A percentile compares a stretch with the other conserved stretches of the same genome.
phyloP scores from a whole-genome alignment of 176 grass and related monocot genomes.

The Cenchrus fungigraminus region DNA sequence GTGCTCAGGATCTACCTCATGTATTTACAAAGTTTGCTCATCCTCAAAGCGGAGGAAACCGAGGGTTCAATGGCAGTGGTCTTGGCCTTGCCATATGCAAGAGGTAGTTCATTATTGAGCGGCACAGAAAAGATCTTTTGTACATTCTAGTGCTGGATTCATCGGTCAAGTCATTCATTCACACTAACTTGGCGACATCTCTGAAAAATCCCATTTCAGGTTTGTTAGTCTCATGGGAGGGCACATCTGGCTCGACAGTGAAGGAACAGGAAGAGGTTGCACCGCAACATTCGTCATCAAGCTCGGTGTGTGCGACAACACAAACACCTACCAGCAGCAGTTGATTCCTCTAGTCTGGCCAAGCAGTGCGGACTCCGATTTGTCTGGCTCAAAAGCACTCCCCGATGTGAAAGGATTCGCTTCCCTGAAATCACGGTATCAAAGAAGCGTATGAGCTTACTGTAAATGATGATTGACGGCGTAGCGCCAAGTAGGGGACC shows the following conservation, averaged over 20 bases:
- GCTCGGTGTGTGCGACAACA: conserved; percentile 69
- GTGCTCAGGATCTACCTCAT: conserved; percentile 79
- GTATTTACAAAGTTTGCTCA: conserved; percentile 93
- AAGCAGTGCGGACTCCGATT: conserved; percentile 43
- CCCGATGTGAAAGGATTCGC: conserved; percentile 48
- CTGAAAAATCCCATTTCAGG: conserved; percentile 46
- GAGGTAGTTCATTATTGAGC: conserved; percentile 48
- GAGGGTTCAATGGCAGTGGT: conserved; percentile 71
- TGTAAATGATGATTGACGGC: conserved; percentile 43
- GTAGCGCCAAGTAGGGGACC: conserved; percentile 40
- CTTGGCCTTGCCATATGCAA: conserved; percentile 87
- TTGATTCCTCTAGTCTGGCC: conserved; percentile 56
- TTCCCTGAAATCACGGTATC: conserved; percentile 69
- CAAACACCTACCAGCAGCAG: conserved; percentile 64
- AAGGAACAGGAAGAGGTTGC: conserved; percentile 91
- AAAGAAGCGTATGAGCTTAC: conserved; percentile 69
- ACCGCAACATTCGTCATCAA: conserved; percentile 74
- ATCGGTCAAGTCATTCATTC: not conserved
- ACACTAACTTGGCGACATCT: not conserved
- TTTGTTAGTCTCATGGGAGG: conserved; percentile 95
- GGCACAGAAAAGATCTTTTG: not conserved
- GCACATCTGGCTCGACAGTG: conserved; percentile 93
- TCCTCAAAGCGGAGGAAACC: conserved; percentile 61
- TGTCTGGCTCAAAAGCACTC: conserved; percentile 11
- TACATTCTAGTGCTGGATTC: not conserved